These are phyloP conservation scores for Pseudozyma hubeiensis DNA, from an alignment of 1,284 basidiomycete species.

Conservation along the genomic window DNA sequence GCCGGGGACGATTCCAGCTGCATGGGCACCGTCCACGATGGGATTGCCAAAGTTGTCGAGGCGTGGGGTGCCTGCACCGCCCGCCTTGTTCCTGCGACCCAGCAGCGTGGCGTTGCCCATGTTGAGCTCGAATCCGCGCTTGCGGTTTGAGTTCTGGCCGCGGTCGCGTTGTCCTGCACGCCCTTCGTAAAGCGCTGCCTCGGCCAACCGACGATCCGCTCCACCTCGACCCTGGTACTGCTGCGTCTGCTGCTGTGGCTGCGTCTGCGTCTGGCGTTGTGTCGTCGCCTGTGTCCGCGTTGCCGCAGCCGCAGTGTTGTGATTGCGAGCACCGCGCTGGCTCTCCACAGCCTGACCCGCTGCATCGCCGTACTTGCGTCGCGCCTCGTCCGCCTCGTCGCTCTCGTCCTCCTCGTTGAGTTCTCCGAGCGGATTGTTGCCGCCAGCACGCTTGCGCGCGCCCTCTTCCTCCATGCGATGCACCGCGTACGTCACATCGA, in stretches of 20 bases:
- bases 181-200: conserved; percentile 68
- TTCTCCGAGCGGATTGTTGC: conserved; percentile 74
- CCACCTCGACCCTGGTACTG: conserved; percentile 64
- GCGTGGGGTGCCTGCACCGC: conserved; percentile 11
- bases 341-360: conserved; percentile 65
- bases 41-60: conserved; percentile 44
- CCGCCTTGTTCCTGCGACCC: conserved; percentile 58
- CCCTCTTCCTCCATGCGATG: conserved; percentile 99
- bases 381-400: conserved; percentile 65
- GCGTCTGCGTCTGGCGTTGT: conserved; percentile 43
- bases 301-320: conserved; percentile 46
- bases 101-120: conserved; percentile 65
- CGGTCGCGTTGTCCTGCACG: conserved; percentile 61
- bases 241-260: conserved; percentile 38
- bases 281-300: conserved; percentile 19
- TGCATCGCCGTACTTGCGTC: conserved; percentile 65
- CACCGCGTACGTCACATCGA: conserved; percentile 98
- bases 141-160: conserved; percentile 43
- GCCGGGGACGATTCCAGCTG: conserved; percentile 51
- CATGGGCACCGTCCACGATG: conserved; percentile 43
- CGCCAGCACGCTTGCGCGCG: conserved; percentile 74
- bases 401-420: conserved; percentile 89
- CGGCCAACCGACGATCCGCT: conserved; percentile 63
- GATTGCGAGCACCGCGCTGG: conserved; percentile 49
- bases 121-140: conserved; percentile 63